Conservation (phyloP, 257 asterid species). For the Solanum appendiculatum region DNA sequence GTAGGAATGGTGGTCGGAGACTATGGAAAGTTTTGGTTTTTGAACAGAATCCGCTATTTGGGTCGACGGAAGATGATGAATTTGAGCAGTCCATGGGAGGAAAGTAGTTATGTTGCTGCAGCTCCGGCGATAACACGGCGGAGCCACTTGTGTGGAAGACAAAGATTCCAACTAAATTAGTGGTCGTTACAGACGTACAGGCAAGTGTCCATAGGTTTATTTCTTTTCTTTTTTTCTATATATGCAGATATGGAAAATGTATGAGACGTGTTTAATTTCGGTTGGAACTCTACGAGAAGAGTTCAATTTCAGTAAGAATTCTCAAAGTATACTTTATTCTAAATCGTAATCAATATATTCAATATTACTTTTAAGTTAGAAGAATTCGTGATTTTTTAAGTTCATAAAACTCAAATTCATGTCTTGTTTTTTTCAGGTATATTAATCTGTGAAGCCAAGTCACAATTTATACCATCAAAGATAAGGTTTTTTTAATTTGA, state of each 20-base stretch:
- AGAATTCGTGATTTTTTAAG: too few relatives aligned
- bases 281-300: too few relatives aligned
- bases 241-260: too few relatives aligned
- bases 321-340: too few relatives aligned
- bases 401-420: too few relatives aligned
- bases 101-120: neutral
- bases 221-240: too few relatives aligned
- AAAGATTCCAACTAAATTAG: neutral
- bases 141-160: neutral
- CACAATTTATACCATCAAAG: neutral
- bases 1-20: conserved; percentile 32
- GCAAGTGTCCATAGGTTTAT: too few relatives aligned
- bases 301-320: too few relatives aligned
- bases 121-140: neutral
- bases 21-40: conserved; percentile 25
- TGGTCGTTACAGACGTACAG: neutral
- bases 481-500: neutral
- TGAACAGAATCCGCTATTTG: conserved; percentile 30
- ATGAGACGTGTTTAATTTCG: too few relatives aligned
- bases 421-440: too few relatives aligned
- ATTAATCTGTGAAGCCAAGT: neutral
- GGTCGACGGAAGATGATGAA: conserved; percentile 18
- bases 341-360: too few relatives aligned
- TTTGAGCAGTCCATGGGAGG: neutral
- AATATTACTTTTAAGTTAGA: too few relatives aligned